Evolutionary conservation across 306 rosid genomes (phyloP).

Genomic region (Nissolia schottii): DNA sequence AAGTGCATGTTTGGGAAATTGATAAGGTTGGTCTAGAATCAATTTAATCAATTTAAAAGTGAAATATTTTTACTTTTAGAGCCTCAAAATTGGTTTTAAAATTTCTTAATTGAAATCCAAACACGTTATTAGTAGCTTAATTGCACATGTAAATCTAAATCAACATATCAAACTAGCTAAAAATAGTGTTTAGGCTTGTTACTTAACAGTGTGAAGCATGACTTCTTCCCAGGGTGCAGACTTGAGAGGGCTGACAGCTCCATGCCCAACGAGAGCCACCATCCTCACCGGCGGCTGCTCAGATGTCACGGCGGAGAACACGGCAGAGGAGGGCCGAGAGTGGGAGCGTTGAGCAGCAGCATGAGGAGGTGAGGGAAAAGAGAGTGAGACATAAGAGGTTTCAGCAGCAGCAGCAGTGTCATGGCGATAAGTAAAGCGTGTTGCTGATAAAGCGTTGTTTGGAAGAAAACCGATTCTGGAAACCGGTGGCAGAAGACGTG

Average conservation of each 20-base stretch:
- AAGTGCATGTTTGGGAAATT: too few relatives aligned
- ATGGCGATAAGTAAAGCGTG: neutral
- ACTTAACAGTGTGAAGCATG: conserved; percentile 77
- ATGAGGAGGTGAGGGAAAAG: neutral
- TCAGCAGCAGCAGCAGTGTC: neutral
- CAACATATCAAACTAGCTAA: neutral
- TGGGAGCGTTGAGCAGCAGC: neutral
- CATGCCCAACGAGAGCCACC: conserved; percentile 62
- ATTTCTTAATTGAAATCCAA: too few relatives aligned
- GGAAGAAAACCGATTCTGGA: neutral
- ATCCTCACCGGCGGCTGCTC: conserved; percentile 49
- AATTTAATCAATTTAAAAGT: too few relatives aligned
- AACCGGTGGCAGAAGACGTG: neutral
- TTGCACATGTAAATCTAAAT: neutral
- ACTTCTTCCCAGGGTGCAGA: conserved; percentile 67
- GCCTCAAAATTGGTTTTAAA: too few relatives aligned
- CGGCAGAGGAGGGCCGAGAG: conserved; percentile 9
- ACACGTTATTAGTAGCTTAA: neutral
- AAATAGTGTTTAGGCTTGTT: neutral
- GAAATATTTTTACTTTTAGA: too few relatives aligned
- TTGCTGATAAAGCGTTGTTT: neutral
- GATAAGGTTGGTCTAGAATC: too few relatives aligned
- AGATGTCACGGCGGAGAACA: conserved; percentile 25
- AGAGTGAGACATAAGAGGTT: neutral
- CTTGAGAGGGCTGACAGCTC: conserved; percentile 68